Conservation (phyloP, 345 rosid genomes). For the Eucalyptus sideroxylon region DNA sequence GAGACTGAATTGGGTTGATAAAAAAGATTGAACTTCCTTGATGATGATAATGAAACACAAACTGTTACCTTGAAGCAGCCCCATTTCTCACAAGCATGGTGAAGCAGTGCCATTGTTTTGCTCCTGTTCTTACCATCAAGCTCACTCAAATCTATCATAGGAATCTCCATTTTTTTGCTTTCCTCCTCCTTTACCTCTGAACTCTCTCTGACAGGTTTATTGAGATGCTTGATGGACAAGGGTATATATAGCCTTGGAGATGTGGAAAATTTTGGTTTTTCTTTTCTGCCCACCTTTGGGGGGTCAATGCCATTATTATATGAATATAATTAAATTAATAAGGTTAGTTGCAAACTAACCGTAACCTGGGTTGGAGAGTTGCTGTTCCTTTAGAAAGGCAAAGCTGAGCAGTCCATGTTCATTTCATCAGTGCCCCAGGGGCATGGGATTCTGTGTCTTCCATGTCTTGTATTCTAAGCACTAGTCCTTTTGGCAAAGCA, state of each 20-base stretch:
- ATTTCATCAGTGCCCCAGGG: not conserved
- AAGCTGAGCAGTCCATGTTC: slow-evolving; percentile 17
- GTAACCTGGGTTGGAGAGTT: not conserved
- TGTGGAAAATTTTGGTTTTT: not conserved
- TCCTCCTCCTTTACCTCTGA: not conserved
- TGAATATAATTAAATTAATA: not conserved
- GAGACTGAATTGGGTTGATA: not conserved
- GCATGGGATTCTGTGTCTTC: not conserved
- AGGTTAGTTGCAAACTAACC: not conserved
- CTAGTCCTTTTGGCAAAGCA: not conserved
- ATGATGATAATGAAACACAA: not conserved
- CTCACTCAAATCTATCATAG: slow-evolving; percentile 49
- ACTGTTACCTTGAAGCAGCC: slow-evolving; percentile 67
- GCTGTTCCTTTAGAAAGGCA: not conserved
- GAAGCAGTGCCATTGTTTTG: slow-evolving; percentile 53
- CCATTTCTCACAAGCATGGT: slow-evolving; percentile 81
- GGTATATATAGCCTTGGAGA: not conserved
- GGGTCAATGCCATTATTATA: not conserved
- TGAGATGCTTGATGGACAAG: not conserved
- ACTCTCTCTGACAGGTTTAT: not conserved
- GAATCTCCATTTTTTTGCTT: slow-evolving; percentile 36
- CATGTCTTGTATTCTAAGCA: not conserved
- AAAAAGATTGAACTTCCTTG: not conserved
- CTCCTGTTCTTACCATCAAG: slow-evolving; percentile 45
- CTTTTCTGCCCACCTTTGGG: not conserved